Base-by-base conservation (phyloP, 768 basidiomycete genomes). In the Lentinula sp. region DNA sequence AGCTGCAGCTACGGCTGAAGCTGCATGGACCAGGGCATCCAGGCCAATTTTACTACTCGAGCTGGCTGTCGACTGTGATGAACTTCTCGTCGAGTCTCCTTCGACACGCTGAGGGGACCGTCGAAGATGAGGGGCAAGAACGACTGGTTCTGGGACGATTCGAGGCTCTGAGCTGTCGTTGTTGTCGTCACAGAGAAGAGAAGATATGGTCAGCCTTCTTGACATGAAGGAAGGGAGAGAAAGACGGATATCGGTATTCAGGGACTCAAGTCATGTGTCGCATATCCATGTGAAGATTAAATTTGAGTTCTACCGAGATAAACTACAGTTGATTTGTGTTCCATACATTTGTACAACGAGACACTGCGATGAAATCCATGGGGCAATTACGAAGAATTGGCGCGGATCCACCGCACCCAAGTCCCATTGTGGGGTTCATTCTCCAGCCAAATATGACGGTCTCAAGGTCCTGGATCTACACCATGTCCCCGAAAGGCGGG, bases 381-480 rank as follows among this genome's bases (percentile, higher is more conserved):
- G 80, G 80, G 79, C 66, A 72, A 76, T 84, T 81, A 81, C 84
- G 84, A 88, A 91, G 79, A 74, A 78, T 74, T 74, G 62, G 68
- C 83, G 67, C 70, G 77, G 73, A 68, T 72, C 72, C 77, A 79
- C 81, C 91, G 90, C 90, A 92, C 91, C 91, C 91, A 91, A 88
- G 87, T 90, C 90, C 83, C 86, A 86, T 91, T 84, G 73, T 36
- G 65, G 61, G 62, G 5, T 50, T 81, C 69, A 62, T 68, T 92
- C 90, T 91, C 83, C 90, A 90, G 87, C 86, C 79, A 70, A 72
- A 74, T 75, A 70, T 81, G 85, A 93, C 91, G 91, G 88, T 92
- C 91, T 87, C 90, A 79, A 84, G 77, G 84, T 92, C 91, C 82
- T 91, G 81, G 87, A 89, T 79, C 83, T 80, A 76, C 87, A 68